A percentile compares a stretch with the other conserved stretches of the same genome.
Conservation (phyloP, 2,329 filamentous ascomycete genomes). For the Penicillium brevicompactum region DNA sequence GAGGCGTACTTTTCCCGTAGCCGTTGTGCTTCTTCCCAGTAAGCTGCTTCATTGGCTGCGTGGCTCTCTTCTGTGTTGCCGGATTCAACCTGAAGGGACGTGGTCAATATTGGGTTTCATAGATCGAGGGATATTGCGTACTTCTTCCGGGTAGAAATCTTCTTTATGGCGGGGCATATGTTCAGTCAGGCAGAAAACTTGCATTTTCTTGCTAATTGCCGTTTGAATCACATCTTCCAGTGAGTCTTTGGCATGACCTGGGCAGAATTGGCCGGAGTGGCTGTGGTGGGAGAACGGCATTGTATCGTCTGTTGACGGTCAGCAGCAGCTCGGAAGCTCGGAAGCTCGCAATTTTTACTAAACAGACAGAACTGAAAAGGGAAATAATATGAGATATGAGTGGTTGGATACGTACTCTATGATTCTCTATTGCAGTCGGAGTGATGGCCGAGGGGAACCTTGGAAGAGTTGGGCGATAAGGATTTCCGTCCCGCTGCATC, state of each 20-base stretch:
- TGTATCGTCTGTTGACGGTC: not conserved
- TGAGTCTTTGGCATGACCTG: constrained; percentile 79
- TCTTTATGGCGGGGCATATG: constrained; percentile 83
- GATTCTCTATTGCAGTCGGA: too few species aligned
- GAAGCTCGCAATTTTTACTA: too few species aligned
- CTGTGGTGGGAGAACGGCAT: constrained; percentile 99
- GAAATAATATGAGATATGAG: not conserved
- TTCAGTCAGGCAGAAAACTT: constrained; percentile 84
- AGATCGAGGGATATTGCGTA: constrained; percentile 34
- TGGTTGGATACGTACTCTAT: too few species aligned
- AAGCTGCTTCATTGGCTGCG: constrained; percentile 60
- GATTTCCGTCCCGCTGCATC: too few species aligned
- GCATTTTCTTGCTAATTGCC: constrained; percentile 77
- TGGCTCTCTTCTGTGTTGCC: constrained; percentile 33
- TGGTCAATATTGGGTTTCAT: not conserved
- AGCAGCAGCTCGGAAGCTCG: not conserved
- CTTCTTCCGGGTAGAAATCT: constrained; percentile 94
- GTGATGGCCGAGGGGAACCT: too few species aligned
- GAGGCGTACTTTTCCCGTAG: constrained; percentile 70
- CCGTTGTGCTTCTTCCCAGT: constrained; percentile 72
- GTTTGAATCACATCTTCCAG: constrained; percentile 81
- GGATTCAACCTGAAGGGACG: constrained; percentile 31
- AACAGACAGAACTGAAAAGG: not conserved
- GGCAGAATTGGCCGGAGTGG: constrained; percentile 97
- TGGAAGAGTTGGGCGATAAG: too few species aligned